phyloP scores from a whole-genome alignment of 1,284 basidiomycete genomes.

The Moniliella sp. region DNA sequence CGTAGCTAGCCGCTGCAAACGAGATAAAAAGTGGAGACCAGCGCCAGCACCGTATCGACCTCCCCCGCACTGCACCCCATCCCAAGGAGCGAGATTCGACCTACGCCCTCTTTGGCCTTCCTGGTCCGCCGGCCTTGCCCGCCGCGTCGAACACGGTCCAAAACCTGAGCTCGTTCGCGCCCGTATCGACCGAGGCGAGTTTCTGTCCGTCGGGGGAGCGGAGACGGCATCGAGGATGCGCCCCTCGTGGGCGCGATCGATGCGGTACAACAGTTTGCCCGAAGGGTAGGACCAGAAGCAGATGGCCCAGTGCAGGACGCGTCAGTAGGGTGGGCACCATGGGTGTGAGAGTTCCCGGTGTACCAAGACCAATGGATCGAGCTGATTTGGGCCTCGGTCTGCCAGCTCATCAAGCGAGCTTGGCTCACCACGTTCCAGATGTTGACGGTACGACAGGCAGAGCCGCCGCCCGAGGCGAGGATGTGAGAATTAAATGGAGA shows the following conservation, averaged over 20 bases:
- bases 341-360: conserved; percentile 73
- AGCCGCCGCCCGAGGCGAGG: conserved; percentile 80
- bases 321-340: conserved; percentile 42
- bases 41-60: no score
- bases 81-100: no score
- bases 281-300: conserved; percentile 28
- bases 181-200: conserved; percentile 17
- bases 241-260: conserved; percentile 23
- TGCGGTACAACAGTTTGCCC: conserved; percentile 13
- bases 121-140: no score
- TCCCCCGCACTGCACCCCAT: no score
- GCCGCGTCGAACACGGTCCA: conserved; percentile 28
- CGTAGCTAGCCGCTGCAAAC: no score
- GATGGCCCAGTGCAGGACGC: conserved; percentile 14
- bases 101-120: no score
- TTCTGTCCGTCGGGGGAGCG: conserved; percentile 28
- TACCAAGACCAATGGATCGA: conserved; percentile 71
- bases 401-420: conserved; percentile 23
- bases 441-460: conserved; percentile 77
- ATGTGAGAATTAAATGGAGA: conserved; percentile 85
- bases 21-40: no score
- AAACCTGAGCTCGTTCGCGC: conserved; percentile 29
- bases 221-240: conserved; percentile 12
- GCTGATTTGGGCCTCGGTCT: conserved; percentile 55
- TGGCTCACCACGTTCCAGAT: conserved; percentile 45